phyloP scores from a whole-genome alignment of 148 eudicot genomes.

The Salicornia ramosissima region DNA sequence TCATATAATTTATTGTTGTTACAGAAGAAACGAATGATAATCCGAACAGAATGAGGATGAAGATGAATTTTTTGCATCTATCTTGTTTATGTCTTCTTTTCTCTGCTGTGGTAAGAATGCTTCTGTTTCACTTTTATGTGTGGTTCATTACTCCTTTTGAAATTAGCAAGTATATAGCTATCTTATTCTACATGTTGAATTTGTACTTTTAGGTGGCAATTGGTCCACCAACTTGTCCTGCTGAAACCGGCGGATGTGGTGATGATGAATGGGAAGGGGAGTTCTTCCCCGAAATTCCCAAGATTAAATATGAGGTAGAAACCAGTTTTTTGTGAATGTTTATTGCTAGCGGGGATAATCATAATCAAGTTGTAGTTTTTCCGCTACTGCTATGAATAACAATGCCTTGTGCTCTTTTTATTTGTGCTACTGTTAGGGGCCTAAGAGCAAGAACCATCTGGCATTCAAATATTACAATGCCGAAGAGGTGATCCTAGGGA shows the following conservation, averaged over 20 bases:
- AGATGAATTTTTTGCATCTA: slow-evolving; percentile 33
- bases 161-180: slow-evolving; percentile 1
- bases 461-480: slow-evolving; percentile 88
- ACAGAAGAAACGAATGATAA: slow-evolving; percentile 15
- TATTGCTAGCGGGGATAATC: neutral
- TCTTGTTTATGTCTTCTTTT: slow-evolving; percentile 31
- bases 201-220: slow-evolving; percentile 45
- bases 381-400: neutral
- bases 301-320: slow-evolving; percentile 83
- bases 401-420: neutral
- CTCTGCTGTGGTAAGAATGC: slow-evolving; percentile 42
- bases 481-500: slow-evolving; percentile 85
- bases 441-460: slow-evolving; percentile 69
- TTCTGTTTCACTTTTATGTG: neutral
- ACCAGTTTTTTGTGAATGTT: neutral
- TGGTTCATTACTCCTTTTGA: neutral
- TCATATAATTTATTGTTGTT: neutral
- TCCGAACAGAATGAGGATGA: slow-evolving; percentile 21
- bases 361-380: neutral
- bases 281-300: slow-evolving; percentile 83
- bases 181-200: slow-evolving; percentile 4
- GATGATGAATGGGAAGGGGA: slow-evolving; percentile 85
- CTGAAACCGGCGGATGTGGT: slow-evolving; percentile 42
- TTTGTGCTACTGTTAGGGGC: slow-evolving; percentile 48
- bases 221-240: slow-evolving; percentile 82